These are phyloP conservation scores for Tremellales sp. DNA, from an alignment of 1,284 basidiomycete genomes.

Conservation along the genomic window DNA sequence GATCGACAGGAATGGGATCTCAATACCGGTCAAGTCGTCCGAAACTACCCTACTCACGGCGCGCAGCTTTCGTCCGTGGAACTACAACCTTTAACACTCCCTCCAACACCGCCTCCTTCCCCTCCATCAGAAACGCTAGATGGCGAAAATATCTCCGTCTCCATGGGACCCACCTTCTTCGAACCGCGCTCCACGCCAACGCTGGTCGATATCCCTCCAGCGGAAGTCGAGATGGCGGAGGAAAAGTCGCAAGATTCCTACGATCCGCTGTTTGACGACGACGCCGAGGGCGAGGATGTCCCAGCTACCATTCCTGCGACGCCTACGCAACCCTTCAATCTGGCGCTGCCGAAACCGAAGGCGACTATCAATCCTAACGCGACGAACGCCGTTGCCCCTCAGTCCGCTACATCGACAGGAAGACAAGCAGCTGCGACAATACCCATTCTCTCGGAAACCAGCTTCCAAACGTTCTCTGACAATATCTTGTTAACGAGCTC, in stretches of 20 bases:
- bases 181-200: neutral
- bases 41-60: conserved; percentile 76
- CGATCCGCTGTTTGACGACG: conserved; percentile 41
- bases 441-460: conserved; percentile 55
- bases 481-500: conserved; percentile 85
- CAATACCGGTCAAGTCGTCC: conserved; percentile 76
- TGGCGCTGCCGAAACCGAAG: conserved; percentile 1
- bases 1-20: conserved; percentile 87
- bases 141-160: conserved; percentile 22
- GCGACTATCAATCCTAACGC: conserved; percentile 3
- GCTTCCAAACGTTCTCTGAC: conserved; percentile 65
- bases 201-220: conserved; percentile 1
- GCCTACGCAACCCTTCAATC: conserved; percentile 3
- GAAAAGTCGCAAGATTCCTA: conserved; percentile 12
- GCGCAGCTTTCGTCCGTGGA: conserved; percentile 81
- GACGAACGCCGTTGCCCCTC: conserved; percentile 6
- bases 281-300: conserved; percentile 31
- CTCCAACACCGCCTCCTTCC: conserved; percentile 20
- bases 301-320: conserved; percentile 15
- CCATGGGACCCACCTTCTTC: conserved; percentile 37
- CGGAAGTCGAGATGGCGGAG: conserved; percentile 24
- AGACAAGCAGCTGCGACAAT: conserved; percentile 24
- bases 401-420: conserved; percentile 9
- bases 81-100: conserved; percentile 60
- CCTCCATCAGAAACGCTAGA: conserved; percentile 44